Percentiles rank a stretch among this genome's conserved stretches.
These are phyloP conservation scores for Spizellomyces sp. DNA, from an alignment of 192 early-diverging fungal species.

Conservation along the genomic window DNA sequence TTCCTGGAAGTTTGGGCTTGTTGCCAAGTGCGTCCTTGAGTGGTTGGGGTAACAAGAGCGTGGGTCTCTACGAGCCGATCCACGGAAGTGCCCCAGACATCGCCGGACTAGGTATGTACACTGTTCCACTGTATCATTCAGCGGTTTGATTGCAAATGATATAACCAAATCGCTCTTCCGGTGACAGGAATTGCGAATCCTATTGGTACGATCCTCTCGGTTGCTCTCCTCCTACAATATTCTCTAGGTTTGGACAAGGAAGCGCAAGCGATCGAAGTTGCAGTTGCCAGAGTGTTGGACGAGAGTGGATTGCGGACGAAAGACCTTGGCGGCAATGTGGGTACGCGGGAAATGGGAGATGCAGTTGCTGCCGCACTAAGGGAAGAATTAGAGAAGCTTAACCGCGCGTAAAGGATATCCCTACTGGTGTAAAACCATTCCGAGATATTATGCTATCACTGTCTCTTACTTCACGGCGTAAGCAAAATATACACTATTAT, in stretches of 20 bases:
- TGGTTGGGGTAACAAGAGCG: slow-evolving; percentile 75
- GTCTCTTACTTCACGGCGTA: too few relatives aligned
- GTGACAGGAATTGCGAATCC: slow-evolving; percentile 85
- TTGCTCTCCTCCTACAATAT: slow-evolving; percentile 93
- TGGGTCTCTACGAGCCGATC: slow-evolving; percentile 98
- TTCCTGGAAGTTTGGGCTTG: slow-evolving; percentile 91
- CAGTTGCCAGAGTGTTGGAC: slow-evolving; percentile 91
- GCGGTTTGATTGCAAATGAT: background rate
- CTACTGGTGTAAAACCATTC: too few relatives aligned
- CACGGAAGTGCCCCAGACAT: slow-evolving; percentile 99
- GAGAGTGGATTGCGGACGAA: slow-evolving; percentile 79
- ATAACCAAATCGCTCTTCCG: background rate
- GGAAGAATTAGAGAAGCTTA: slow-evolving; percentile 10
- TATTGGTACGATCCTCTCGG: slow-evolving; percentile 94
- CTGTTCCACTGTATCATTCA: background rate
- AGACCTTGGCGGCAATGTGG: slow-evolving; percentile 83
- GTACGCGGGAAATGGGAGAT: slow-evolving; percentile 91
- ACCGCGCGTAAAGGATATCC: background rate
- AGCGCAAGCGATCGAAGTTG: slow-evolving; percentile 88
- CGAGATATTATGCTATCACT: too few relatives aligned
- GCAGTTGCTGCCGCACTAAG: slow-evolving; percentile 80
- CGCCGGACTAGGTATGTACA: slow-evolving; percentile 76
- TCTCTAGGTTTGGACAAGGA: slow-evolving; percentile 89
- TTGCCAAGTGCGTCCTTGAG: slow-evolving; percentile 90
- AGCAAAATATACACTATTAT: too few relatives aligned